Base-by-base conservation (phyloP, 106 monocot species). In the Dendrobium nobile region DNA sequence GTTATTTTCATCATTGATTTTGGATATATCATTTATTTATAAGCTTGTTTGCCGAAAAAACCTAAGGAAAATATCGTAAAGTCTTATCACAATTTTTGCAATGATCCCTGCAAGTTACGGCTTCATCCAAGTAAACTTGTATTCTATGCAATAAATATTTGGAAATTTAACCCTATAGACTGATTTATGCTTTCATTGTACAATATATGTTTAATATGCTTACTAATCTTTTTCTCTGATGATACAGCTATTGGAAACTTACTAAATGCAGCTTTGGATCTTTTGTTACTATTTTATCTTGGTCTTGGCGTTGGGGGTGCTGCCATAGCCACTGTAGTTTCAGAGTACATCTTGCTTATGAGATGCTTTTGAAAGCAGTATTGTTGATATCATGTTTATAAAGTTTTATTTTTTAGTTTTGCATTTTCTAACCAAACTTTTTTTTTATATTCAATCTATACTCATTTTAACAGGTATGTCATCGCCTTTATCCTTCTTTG, bases 231-330 rank as follows among this genome's bases (percentile, higher is more conserved):
- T 27, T 58, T 10, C 4, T 76, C 20, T 76, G 43, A 58, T 47
- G 18, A 24, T 81, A 74, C 89, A 98, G 97, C 86, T 86, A 80
- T 85, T 83, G 98, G 98, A 9, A 98, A 91, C 82, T 84, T 98
- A 67, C 61, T 95, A 33, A 94, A 95, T 84, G 92, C 81, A 10
- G 65, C 88, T 75, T 55, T 98, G 82, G 98, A 98, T 84, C 85
- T 87, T 37, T 88, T 98, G 80, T 85, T 98, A 85, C 92, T 98
- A 82, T 91, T 95, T 89, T 33, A 88, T 28, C 76, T 95, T 84
- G 86, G 87, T 79, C 80, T 95, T 59, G 95, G 98, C 79, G 84
- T 95, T 76, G 78, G 83, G 40, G 94, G 98, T 86, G 98, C 94
- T 84, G 98, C 94, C 6, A 80, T 95, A 76, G 87, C 98, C 74